Percentiles rank a stretch among this genome's conserved stretches.
phyloP scores from a whole-genome alignment of 805 yeast genomes.

The Ogataea glucozyma region DNA sequence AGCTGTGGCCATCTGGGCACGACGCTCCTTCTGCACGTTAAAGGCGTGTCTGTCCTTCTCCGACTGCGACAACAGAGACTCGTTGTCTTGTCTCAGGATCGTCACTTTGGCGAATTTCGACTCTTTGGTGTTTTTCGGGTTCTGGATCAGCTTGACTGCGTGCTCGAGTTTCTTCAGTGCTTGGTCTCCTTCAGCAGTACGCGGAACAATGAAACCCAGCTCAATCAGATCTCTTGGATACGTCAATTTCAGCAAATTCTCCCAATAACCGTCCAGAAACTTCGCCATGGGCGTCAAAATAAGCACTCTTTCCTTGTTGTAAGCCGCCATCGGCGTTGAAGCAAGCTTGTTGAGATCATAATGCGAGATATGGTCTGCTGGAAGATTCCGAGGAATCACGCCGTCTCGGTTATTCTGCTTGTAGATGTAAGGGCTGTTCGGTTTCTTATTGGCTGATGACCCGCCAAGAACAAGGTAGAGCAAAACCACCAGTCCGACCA shows the following conservation, averaged over 20 bases:
- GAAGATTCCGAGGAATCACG: constrained; percentile 59
- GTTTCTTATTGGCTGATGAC: constrained; percentile 25
- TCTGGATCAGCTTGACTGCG: constrained; percentile 73
- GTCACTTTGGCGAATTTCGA: constrained; percentile 80
- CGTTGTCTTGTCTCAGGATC: constrained; percentile 86
- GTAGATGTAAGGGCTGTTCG: constrained; percentile 37
- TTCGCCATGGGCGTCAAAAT: constrained; percentile 88
- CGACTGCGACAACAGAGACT: constrained; percentile 66
- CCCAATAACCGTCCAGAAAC: constrained; percentile 87
- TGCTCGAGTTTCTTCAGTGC: constrained; percentile 72
- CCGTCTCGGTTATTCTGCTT: constrained; percentile 46
- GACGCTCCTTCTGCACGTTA: constrained; percentile 81
- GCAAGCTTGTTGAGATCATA: constrained; percentile 80
- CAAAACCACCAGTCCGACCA: constrained; percentile 42
- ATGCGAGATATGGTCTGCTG: constrained; percentile 75
- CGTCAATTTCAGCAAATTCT: constrained; percentile 66
- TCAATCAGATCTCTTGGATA: constrained; percentile 87
- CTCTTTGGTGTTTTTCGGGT: constrained; percentile 50
- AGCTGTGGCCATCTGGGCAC: constrained; percentile 90
- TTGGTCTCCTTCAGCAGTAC: constrained; percentile 75
- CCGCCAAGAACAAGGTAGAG: constrained; percentile 45
- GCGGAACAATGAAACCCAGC: constrained; percentile 89
- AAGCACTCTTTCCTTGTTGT: constrained; percentile 78
- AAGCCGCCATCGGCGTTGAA: constrained; percentile 68
- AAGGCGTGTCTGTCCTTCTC: constrained; percentile 93